Conservation (phyloP, 1,284 basidiomycete species). For the Hemileia vastatrix region DNA sequence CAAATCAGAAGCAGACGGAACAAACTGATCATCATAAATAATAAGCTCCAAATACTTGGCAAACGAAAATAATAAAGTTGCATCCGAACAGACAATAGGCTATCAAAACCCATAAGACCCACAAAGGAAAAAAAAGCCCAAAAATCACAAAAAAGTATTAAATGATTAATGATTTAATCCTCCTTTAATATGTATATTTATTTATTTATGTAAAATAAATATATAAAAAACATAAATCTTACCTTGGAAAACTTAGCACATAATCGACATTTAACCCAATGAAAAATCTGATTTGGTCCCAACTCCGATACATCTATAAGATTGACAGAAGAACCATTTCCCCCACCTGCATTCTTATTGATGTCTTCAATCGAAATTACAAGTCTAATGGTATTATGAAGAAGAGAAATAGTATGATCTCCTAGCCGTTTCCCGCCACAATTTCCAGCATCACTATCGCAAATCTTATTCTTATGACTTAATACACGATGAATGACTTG, state of each 20-base stretch:
- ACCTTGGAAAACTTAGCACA: not conserved
- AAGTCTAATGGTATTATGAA: not conserved
- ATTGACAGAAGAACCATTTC: not conserved
- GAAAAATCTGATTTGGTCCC: not conserved
- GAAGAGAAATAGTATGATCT: not conserved
- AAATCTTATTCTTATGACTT: not conserved
- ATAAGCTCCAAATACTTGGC: conserved; percentile 35
- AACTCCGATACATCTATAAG: not conserved
- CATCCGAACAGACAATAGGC: conserved; percentile 23
- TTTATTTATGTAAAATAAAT: not conserved
- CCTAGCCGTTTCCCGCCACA: not conserved
- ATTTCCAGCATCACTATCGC: conserved; percentile 7
- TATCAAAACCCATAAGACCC: not conserved
- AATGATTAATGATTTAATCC: too few species aligned
- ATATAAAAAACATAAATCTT: not conserved
- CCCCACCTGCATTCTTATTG: not conserved
- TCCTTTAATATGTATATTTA: too few species aligned
- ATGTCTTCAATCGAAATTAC: not conserved
- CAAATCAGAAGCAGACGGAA: not conserved
- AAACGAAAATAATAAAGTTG: conserved; percentile 36
- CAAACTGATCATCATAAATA: conserved; percentile 26
- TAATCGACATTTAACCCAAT: not conserved
- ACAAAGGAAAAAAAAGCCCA: not conserved
- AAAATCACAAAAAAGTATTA: too few species aligned
- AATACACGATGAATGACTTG: conserved; percentile 21